phyloP scores from a whole-genome alignment of 495 filamentous ascomycete genomes.

The Aspergillus panamensis region DNA sequence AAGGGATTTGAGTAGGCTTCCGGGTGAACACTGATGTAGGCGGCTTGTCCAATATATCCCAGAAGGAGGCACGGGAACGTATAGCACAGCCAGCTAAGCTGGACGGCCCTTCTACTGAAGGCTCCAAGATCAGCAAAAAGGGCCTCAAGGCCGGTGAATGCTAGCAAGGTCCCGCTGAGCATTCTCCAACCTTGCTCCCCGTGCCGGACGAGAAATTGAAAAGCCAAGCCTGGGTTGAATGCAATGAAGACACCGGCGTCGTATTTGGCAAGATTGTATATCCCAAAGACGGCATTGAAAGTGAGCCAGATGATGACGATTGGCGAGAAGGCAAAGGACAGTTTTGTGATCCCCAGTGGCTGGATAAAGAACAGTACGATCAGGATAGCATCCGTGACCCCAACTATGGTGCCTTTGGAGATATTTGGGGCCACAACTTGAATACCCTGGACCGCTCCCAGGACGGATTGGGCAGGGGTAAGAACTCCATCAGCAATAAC shows the following conservation, averaged over 20 bases:
- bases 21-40: conserved; percentile 60
- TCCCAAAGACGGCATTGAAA: conserved; percentile 64
- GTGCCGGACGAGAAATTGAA: conserved; percentile 59
- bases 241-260: conserved; percentile 66
- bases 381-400: conserved; percentile 65
- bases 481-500: conserved; percentile 55
- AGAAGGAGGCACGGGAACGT: conserved; percentile 65
- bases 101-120: conserved; percentile 58
- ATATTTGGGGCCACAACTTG: conserved; percentile 44
- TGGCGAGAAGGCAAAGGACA: conserved; percentile 64
- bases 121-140: conserved; percentile 73
- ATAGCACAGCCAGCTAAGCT: conserved; percentile 62
- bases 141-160: conserved; percentile 73
- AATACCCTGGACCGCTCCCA: conserved; percentile 46
- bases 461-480: conserved; percentile 25
- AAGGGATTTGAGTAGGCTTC: conserved; percentile 68
- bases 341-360: conserved; percentile 64
- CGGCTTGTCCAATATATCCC: conserved; percentile 71
- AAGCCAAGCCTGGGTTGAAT: conserved; percentile 64
- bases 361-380: conserved; percentile 66
- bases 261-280: conserved; percentile 63
- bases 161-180: conserved; percentile 66
- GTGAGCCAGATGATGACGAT: conserved; percentile 71
- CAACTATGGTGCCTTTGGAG: conserved; percentile 54
- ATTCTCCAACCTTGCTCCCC: conserved; percentile 60